phyloP scores from a whole-genome alignment of 148 eudicot genomes.

The Amaranthus palmeri region DNA sequence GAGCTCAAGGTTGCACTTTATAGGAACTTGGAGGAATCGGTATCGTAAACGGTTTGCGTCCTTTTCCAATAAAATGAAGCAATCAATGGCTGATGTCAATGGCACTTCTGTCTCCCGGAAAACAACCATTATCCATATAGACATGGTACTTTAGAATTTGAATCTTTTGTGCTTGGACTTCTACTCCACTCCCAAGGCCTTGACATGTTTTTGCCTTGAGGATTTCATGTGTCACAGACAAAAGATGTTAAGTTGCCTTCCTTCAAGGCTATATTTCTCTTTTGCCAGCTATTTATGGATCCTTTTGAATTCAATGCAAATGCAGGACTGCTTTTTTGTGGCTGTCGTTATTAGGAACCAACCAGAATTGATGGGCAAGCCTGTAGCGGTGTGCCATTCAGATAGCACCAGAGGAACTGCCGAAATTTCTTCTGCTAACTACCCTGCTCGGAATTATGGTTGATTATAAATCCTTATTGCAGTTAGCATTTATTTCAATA shows the following conservation, averaged over 20 bases:
- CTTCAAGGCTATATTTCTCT: neutral
- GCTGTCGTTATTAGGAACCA: slow-evolving; percentile 74
- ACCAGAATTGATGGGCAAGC: slow-evolving; percentile 71
- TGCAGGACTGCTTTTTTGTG: slow-evolving; percentile 95
- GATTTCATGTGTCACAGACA: no score
- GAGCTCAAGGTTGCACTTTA: slow-evolving; percentile 92
- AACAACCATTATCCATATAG: slow-evolving; percentile 64
- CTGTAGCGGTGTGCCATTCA: slow-evolving; percentile 96
- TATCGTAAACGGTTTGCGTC: slow-evolving; percentile 70
- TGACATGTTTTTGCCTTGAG: neutral
- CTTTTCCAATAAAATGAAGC: slow-evolving; percentile 34
- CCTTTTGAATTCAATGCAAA: slow-evolving; percentile 7
- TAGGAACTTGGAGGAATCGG: slow-evolving; percentile 96
- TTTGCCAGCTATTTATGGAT: neutral
- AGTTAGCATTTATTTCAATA: neutral
- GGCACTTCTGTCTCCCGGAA: slow-evolving; percentile 32
- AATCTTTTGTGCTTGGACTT: neutral
- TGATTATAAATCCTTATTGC: slow-evolving; percentile 21
- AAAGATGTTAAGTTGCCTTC: neutral
- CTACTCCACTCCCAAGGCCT: neutral
- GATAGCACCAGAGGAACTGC: slow-evolving; percentile 94
- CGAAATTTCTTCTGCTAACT: slow-evolving; percentile 94
- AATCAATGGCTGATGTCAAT: slow-evolving; percentile 27
- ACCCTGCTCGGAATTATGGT: slow-evolving; percentile 91
- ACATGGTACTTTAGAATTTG: slow-evolving; percentile 58